Base-by-base conservation (phyloP, 177 flowering plant species). In the Tripterygium wilfordii region DNA sequence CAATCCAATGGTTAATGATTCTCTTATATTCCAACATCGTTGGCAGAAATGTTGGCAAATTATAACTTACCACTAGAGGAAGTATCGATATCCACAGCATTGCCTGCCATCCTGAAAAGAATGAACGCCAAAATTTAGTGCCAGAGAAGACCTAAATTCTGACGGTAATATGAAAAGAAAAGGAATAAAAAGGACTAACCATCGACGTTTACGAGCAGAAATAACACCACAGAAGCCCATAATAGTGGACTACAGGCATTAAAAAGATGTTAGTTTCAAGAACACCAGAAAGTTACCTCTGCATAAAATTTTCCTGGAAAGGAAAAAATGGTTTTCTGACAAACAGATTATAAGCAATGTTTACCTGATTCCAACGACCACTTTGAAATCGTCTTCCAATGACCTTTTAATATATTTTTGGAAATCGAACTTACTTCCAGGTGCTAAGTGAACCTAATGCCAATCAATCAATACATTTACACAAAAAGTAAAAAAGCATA, bases 351-450 rank as follows among this genome's bases (percentile, higher is more conserved):
- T 16, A 3, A 27, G 31, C 7, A 10, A 4, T 3, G 10, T 16
- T 17, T 77, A 89, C 99, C 87, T 88, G 63, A 94, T 85, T 54
- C 88, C 97, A 23, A 94, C 99, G 10, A 94, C 78, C 17, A 79
- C 87, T 70, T 94, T 92, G 66, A 89, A 92, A 61, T 92, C 99
- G 62, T 92, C 99, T 74, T 94, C 99, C 51, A 94, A 52, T 27
- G 99, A 81, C 65, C 95, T 79, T 71, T 81, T 81, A 48, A 94
- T 94, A 61, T 94, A 94, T 49, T 87, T 87, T 60, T 83, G 99
- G 52, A 94, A 94, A 63, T 90, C 64, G 62, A 94, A 94, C 54
- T 77, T 87, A 56, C 77, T 87, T 66, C 97, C 97, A 41, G 96
- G 90, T 22, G 90, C 76, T 70, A 94, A 75, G 70, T 94, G 99